Evolutionary conservation across 768 basidiomycete genomes (phyloP), one percentile per base, ranked within the genome.

Genomic region (Trametes cubensis): DNA sequence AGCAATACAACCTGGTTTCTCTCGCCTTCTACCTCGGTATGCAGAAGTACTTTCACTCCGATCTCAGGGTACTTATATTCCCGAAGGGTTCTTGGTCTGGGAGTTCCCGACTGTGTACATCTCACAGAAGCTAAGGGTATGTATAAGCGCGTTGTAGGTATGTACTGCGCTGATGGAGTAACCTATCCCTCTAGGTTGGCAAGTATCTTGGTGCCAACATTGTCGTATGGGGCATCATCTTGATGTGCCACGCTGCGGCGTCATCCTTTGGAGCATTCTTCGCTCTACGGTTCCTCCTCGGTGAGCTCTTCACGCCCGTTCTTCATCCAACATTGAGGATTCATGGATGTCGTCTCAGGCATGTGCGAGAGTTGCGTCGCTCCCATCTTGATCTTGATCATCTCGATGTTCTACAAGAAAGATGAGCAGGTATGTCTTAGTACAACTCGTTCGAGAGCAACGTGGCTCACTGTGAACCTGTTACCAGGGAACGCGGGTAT

Each of bases 341-440:
- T 28, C 18, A 10, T 34, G 34, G 5, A 40, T 45, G 47, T 4
- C 15, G 39, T 8, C 18, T 28, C 38, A 87, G 86, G 86, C 41
- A 86, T 87, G 86, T 83, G 83, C 67, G 87, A 89, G 70, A 80
- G 79, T 63, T 86, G 85, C 66, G 87, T 87, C 15, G 80, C 84
- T 5, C 87, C 87, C 0, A 83, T 80, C 65, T 74, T 88, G 38
- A 83, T 88, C 71, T 73, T 87, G 54, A 79, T 87, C 41, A 79
- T 87, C 44, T 81, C 84, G 11, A 85, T 86, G 82, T 88, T 87
- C 68, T 88, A 87, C 74, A 85, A 83, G 76, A 87, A 87, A 72
- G 76, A 85, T 53, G 86, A 87, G 62, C 85, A 88, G 76, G 82
- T 78, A 51, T 10, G 47, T 51, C 18, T 10, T 6, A 0, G 2